phyloP scores from a whole-genome alignment of 1,284 basidiomycete genomes.

The Coniophora puteana region DNA sequence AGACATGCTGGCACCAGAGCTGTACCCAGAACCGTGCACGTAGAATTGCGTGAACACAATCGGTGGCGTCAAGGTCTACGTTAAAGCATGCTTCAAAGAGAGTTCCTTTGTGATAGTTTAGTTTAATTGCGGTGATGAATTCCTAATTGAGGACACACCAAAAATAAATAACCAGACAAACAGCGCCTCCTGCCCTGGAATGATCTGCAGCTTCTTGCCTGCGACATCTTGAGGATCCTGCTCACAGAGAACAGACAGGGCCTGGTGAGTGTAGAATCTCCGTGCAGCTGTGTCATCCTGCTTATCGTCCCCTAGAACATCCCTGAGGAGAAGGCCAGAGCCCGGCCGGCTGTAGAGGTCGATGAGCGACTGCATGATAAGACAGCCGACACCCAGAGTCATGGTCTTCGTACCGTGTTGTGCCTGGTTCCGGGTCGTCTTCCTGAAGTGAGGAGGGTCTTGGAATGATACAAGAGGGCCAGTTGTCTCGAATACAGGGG shows the following conservation, averaged over 20 bases:
- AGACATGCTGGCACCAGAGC: neutral
- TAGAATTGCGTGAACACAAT: neutral
- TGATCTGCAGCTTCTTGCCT: neutral
- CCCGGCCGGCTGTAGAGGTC: neutral
- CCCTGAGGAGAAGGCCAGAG: neutral
- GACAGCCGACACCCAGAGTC: neutral
- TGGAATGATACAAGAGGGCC: neutral
- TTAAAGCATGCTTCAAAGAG: neutral
- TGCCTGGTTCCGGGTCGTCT: neutral
- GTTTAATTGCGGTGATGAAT: neutral
- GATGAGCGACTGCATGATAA: neutral
- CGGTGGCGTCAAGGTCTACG: neutral
- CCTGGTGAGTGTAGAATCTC: neutral
- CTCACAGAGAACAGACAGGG: neutral
- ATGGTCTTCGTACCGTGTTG: neutral
- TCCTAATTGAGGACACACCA: neutral
- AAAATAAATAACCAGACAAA: neutral
- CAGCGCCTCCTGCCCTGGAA: neutral
- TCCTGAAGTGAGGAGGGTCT: neutral
- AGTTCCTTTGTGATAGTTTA: neutral
- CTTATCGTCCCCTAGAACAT: neutral
- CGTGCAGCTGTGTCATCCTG: neutral
- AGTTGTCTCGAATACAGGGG: neutral
- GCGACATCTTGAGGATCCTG: neutral
- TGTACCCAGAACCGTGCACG: neutral